Base-by-base conservation (phyloP, 805 yeast genomes). In the Teunomyces cretensis region DNA sequence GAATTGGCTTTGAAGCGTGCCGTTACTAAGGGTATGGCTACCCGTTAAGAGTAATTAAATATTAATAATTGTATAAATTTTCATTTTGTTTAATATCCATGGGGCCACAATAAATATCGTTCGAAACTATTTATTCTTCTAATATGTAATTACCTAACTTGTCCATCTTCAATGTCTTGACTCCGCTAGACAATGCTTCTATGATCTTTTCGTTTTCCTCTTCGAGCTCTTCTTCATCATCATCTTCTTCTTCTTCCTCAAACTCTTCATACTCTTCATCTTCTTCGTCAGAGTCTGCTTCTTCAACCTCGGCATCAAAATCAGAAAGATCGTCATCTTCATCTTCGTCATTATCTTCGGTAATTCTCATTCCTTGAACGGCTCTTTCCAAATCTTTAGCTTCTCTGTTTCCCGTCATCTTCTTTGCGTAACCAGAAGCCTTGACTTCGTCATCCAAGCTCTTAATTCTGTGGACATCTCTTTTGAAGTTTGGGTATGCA, bases 1-100 rank as follows among this genome's bases (percentile, higher is more conserved):
- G 98, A 94, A 84, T 89, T 94, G 74, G 85, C 90, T 75, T 88
- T 94, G 75, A 94, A 94, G 90, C 88, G 99, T 79, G 97, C 92
- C 70, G 97, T 92, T 74, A 92, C 97, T 83, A 92, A 90, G 83
- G 97, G 97, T 75, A 88, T 91, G 90, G 87, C 97, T 65, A 82
- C 97, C 75, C 97, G 97, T 83, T 87, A 86, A 84, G 76, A 52
- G 15, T 36, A 41, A 45, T 42, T 38, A 37, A 36, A 36, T 42
- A 33, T 26, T 36, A 37, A 39, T 33, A 36, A 32, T 42, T 41
- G 42, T 41, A 45, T 41, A 45, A 38, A 37, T 36, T 40, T 41
- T 45, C 44, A 33, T 36, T 41, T 45, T 28, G 33, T 41, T 45
- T 44, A 41, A 26, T 45, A 30, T 43, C 38, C 35, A 16, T 38